These are phyloP conservation scores for Limtongia smithiae DNA, from an alignment of 805 yeast species.

Conservation along the genomic window DNA sequence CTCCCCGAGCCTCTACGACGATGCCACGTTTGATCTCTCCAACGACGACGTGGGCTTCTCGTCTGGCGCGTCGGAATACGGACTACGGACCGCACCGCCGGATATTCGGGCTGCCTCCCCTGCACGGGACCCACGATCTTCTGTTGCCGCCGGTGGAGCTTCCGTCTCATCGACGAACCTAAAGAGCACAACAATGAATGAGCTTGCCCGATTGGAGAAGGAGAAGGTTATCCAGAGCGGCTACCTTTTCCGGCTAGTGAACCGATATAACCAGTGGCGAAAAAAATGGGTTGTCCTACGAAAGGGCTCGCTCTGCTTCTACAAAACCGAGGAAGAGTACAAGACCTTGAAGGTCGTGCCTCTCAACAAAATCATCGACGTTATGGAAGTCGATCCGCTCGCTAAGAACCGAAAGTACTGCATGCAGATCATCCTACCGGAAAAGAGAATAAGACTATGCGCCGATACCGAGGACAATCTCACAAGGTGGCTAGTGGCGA, in stretches of 20 bases:
- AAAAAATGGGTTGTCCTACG: conserved; percentile 45
- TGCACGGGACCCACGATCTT: background rate
- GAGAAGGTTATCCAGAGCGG: conserved; percentile 46
- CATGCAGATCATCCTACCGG: conserved; percentile 47
- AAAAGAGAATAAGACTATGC: conserved; percentile 46
- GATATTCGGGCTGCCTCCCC: conserved; percentile 3
- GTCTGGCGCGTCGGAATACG: conserved; percentile 27
- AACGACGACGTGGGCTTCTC: conserved; percentile 25
- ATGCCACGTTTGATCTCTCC: conserved; percentile 19
- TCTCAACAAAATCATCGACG: conserved; percentile 44
- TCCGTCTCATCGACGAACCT: background rate
- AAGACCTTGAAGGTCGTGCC: conserved; percentile 39
- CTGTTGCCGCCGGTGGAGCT: background rate
- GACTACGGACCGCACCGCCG: conserved; percentile 3
- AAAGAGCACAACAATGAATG: conserved; percentile 1
- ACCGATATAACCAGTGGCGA: conserved; percentile 49
- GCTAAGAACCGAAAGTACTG: conserved; percentile 46
- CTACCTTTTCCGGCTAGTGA: conserved; percentile 41
- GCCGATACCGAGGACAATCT: conserved; percentile 47
- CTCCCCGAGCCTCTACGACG: conserved; percentile 2
- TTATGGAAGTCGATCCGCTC: conserved; percentile 49
- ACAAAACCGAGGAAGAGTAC: conserved; percentile 37
- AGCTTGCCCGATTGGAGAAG: conserved; percentile 24
- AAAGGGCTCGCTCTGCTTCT: conserved; percentile 42
- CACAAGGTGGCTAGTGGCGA: conserved; percentile 48